Evolutionary conservation across 495 filamentous ascomycete species (phyloP).

Genomic region (Peziza echinospora): DNA sequence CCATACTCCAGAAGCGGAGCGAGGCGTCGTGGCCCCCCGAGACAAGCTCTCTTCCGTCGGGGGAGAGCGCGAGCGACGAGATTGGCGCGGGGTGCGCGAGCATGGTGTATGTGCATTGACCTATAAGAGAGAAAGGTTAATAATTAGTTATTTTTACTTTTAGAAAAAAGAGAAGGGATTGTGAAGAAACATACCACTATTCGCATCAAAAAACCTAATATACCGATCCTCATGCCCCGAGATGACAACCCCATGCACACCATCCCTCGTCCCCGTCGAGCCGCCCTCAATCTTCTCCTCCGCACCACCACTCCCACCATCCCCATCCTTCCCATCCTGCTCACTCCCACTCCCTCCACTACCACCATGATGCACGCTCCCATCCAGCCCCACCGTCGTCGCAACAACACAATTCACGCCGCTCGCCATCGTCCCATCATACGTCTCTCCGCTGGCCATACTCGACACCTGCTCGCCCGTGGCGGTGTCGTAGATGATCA

Average conservation of each 20-base stretch:
- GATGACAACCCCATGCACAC: constrained; percentile 78
- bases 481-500: constrained; percentile 76
- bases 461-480: constrained; percentile 76
- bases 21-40: constrained; percentile 89
- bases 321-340: constrained; percentile 28
- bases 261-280: constrained; percentile 65
- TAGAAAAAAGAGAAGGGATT: constrained; percentile 36
- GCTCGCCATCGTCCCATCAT: constrained; percentile 62
- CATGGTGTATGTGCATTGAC: constrained; percentile 98
- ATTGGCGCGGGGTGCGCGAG: constrained; percentile 85
- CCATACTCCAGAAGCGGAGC: constrained; percentile 91
- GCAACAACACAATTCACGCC: constrained; percentile 85
- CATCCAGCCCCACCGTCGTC: constrained; percentile 50
- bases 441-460: constrained; percentile 85
- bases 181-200: constrained; percentile 61
- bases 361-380: constrained; percentile 31
- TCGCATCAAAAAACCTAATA: constrained; percentile 93
- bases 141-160: background rate
- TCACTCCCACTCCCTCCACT: background rate
- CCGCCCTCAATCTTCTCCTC: constrained; percentile 49
- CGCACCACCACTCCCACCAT: constrained; percentile 36
- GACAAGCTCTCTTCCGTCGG: constrained; percentile 82
- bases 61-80: constrained; percentile 69
- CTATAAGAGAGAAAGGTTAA: constrained; percentile 38
- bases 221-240: constrained; percentile 89